Conservation (phyloP, 192 early-diverging fungal genomes). For the Coemansia erecta region DNA sequence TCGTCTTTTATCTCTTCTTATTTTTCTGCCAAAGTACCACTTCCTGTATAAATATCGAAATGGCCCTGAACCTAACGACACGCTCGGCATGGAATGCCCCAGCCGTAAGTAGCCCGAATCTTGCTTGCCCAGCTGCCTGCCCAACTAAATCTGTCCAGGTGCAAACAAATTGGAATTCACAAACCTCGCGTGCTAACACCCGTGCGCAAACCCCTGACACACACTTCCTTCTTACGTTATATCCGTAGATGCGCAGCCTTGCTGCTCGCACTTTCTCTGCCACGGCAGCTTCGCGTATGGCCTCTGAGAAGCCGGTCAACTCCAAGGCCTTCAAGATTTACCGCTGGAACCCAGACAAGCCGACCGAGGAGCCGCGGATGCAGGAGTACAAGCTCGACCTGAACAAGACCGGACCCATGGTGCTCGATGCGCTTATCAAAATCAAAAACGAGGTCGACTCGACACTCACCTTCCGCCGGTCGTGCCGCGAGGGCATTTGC, state of each 20-base stretch:
- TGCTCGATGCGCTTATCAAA: conserved; percentile 93
- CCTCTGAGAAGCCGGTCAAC: conserved; percentile 58
- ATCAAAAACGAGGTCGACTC: conserved; percentile 96
- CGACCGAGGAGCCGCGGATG: conserved; percentile 82
- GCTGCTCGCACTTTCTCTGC: conserved; percentile 31
- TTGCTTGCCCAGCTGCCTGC: neutral
- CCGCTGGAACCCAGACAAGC: conserved; percentile 92
- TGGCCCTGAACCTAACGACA: conserved; percentile 12
- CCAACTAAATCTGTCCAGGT: neutral
- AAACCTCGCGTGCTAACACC: conserved; percentile 8
- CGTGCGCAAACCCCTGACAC: neutral
- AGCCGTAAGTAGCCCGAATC: conserved; percentile 27
- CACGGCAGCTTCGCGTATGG: conserved; percentile 19
- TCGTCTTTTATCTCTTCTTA: neutral
- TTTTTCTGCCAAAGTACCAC: neutral
- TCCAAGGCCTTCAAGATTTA: conserved; percentile 94
- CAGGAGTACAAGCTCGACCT: conserved; percentile 89
- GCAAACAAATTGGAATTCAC: neutral
- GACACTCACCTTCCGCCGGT: conserved; percentile 92
- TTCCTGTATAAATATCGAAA: conserved; percentile 10
- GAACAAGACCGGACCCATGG: conserved; percentile 93
- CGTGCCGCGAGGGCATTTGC: conserved; percentile 96
- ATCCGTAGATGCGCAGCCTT: conserved; percentile 23
- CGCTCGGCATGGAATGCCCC: conserved; percentile 21
- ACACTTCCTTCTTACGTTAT: neutral